These are phyloP conservation scores for Acer saccharum DNA, from an alignment of 345 rosid genomes.

Conservation along the genomic window DNA sequence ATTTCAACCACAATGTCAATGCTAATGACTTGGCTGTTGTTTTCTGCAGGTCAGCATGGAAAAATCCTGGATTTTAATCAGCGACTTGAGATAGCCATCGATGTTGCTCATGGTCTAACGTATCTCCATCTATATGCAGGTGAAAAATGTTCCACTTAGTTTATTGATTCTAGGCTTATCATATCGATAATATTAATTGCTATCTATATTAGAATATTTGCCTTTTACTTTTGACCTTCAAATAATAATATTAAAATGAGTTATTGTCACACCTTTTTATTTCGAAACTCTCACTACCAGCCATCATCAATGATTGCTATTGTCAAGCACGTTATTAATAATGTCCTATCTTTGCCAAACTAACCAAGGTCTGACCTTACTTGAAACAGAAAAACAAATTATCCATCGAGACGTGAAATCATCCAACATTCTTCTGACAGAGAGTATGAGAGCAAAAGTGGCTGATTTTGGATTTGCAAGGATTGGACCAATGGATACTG, in stretches of 20 bases:
- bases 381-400: constrained; percentile 74
- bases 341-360: background rate
- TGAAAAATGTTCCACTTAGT: constrained; percentile 20
- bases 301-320: too few relatives aligned
- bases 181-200: background rate
- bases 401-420: constrained; percentile 96
- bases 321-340: background rate
- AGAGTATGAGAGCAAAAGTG: constrained; percentile 93
- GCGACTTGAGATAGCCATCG: constrained; percentile 89
- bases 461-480: constrained; percentile 96
- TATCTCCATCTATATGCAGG: constrained; percentile 95
- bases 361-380: constrained; percentile 6
- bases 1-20: constrained; percentile 1
- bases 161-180: constrained; percentile 1
- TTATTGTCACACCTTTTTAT: too few relatives aligned
- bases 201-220: too few relatives aligned
- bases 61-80: constrained; percentile 83
- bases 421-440: constrained; percentile 90
- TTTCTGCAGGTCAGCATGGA: constrained; percentile 58
- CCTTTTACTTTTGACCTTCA: too few relatives aligned
- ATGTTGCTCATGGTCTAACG: constrained; percentile 93
- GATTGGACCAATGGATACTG: constrained; percentile 64
- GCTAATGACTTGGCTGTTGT: constrained; percentile 9
- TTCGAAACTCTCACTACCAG: too few relatives aligned
- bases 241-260: too few relatives aligned